Evolutionary conservation across 345 rosid species (phyloP).

Genomic region (Lumnitzera racemosa): DNA sequence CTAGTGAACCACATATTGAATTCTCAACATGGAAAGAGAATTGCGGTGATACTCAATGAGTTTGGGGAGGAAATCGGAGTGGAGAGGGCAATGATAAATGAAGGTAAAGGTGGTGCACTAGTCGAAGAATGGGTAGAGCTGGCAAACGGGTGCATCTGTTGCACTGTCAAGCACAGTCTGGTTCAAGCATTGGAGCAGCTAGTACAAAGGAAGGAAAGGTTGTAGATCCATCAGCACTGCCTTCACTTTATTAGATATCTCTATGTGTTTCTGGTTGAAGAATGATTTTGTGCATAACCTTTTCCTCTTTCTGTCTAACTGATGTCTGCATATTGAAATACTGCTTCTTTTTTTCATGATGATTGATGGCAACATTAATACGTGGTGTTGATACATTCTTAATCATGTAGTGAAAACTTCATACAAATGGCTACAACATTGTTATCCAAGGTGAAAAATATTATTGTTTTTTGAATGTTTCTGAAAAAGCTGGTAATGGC

Average conservation of each 20-base stretch:
- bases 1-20: slow-evolving; percentile 74
- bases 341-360: too few species aligned
- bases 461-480: background rate
- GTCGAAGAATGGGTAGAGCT: slow-evolving; percentile 98
- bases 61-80: slow-evolving; percentile 97
- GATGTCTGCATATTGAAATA: too few species aligned
- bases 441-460: too few species aligned
- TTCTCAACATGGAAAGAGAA: slow-evolving; percentile 80
- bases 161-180: slow-evolving; percentile 86
- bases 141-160: slow-evolving; percentile 88
- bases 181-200: slow-evolving; percentile 95
- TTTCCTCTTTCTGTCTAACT: too few species aligned
- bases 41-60: slow-evolving; percentile 91
- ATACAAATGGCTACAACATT: too few species aligned
- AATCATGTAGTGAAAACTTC: too few species aligned
- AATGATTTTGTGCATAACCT: too few species aligned
- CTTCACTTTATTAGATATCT: slow-evolving; percentile 1
- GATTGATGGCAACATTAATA: too few species aligned
- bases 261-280: too few species aligned
- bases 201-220: slow-evolving; percentile 80
- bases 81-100: slow-evolving; percentile 96
- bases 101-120: slow-evolving; percentile 73
- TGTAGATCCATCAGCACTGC: background rate
- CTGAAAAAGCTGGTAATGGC: background rate
- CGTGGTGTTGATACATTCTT: too few species aligned